Evolutionary conservation across 2,329 filamentous ascomycete genomes (phyloP), one percentile per base, ranked within the genome.

Genomic region (Cercospora zeina): DNA sequence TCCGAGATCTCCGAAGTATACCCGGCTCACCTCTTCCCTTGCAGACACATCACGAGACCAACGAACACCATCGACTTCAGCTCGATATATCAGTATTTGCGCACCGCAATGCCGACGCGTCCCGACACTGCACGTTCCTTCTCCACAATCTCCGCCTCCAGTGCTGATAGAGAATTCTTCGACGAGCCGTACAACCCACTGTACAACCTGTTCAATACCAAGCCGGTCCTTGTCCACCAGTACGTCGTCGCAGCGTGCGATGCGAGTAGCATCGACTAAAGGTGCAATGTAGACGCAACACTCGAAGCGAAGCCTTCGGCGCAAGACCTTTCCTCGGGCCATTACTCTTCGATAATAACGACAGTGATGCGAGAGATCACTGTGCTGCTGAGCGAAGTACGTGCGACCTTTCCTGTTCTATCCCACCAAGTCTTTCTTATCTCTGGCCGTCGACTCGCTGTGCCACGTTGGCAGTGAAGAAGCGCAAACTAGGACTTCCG

Each of bases 321-420:
- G 77, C 84, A 11, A 82, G 83, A 72, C 89, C 89, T 0, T 75
- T 87, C 42, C 77, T 89, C 39, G 88, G 87, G 0, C 83, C 88
- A 0, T 75, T 93, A 42, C 78, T 93, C 10, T 90, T 93, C 74
- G 85, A 89, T 67, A 93, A 93, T 68, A 84, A 87, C 65, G 83
- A 83, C 65, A 90, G 87, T 59, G 89, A 92, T 73, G 89, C 89
- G 59, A 80, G 89, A 56, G 89, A 93, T 68, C 89, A 92, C 75
- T 90, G 89, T 72, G 89, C 89, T 53, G 91, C 91, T 65, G 89
- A 93, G 76, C 79, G 89, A 75, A 92, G 56, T 59, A 53, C 7
- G 56, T 80, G 81, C 31, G 6, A 21, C 7, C 49, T 7, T 10
- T 9, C 24, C 24, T 49, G 42, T 49, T 8, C 4, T 13, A n/a